Base-by-base conservation (phyloP, 768 basidiomycete species). In the Suillus ampliporus region DNA sequence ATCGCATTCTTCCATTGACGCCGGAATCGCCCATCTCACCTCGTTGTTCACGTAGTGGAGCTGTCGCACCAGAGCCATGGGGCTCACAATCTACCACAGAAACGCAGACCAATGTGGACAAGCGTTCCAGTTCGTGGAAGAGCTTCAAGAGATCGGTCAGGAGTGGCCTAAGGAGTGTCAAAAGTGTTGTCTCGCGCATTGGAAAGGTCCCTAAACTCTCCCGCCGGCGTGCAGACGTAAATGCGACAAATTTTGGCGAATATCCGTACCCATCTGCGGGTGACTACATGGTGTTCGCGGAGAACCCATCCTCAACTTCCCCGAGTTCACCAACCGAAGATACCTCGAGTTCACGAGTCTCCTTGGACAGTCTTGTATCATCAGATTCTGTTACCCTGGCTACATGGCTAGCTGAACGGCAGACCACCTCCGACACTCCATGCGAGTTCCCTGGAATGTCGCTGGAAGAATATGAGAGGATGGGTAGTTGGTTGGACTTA, bases 381-480 rank as follows among this genome's bases (percentile, higher is more conserved):
- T 74, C 78, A 41, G 73, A 79, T 46, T 78, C 79, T 4, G 67
- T 37, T 50, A 71, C 72, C 5, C 64, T 78, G 26, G 69, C 67
- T 23, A 48, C 65, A 15, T 78, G 83, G 79, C 79, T 85, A 35
- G 76, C 76, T 21, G 73, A 78, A 38, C 79, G 81, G 65, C 76
- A 75, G 37, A 68, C 67, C 11, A 63, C 71, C 51, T 73, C 73
- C 51, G 72, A 75, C 35, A 63, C 65, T 60, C 72, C 72, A 26
- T 65, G 71, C 28, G 69, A 74, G 13, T 59, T 66, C 37, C 68
- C 65, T 8, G 68, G 69, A 34, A 79, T 84, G 72, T 74, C 77
- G n/a, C 65, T 84, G 43, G 81, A 78, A 54, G 79, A 84, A 44
- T 84, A 85, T 61, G 84, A 85, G 63, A 71, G 74, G 40, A 69